Evolutionary conservation across 257 asterid species (phyloP), one percentile per base, ranked within the genome.

Genomic region (Hygrophila difformis): DNA sequence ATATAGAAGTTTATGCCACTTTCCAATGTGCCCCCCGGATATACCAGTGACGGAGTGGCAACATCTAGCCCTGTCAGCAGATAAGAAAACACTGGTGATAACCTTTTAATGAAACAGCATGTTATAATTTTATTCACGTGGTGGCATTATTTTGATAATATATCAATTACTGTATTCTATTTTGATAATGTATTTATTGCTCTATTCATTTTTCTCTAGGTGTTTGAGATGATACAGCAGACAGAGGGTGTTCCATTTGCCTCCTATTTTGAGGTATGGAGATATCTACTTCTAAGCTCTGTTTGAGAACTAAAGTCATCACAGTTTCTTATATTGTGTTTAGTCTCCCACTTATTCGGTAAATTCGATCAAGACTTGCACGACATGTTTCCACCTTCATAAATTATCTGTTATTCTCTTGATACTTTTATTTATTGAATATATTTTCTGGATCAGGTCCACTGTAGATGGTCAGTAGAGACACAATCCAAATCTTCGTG

Each of bases 1-100:
- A 37, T 73, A 69, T 53, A 77, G 84, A 67, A 64, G 81, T 39
- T 53, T 81, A 66, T 88, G 95, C 55, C 67, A 81, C 49, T 81
- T 84, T 57, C 94, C 97, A n/a, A 74, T 88, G 88, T 88, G 97
- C 61, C 95, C 95, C 58, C 93, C 95, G 18, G 92, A 88, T 70
- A 88, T 91, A 47, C 84, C 93, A 49, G 74, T 88, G 70, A 81
- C 89, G 13, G 97, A 88, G 74, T 60, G 66, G 71, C 94, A 88
- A 52, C 95, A 81, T 61, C 65, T 23, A 51, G 70, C 71, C 59
- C 56, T 84, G 33, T 78, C 93, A n/a, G 60, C 67, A 46, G 97
- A 88, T 67, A 84, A 70, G 50, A 81, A 62, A 49, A 66, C 55
- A 37, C 79, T 87, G 91, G 95, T 87, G 44, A 36, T 67, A 4